Conservation (phyloP, 192 early-diverging fungal species). For the Coemansia sp. region DNA sequence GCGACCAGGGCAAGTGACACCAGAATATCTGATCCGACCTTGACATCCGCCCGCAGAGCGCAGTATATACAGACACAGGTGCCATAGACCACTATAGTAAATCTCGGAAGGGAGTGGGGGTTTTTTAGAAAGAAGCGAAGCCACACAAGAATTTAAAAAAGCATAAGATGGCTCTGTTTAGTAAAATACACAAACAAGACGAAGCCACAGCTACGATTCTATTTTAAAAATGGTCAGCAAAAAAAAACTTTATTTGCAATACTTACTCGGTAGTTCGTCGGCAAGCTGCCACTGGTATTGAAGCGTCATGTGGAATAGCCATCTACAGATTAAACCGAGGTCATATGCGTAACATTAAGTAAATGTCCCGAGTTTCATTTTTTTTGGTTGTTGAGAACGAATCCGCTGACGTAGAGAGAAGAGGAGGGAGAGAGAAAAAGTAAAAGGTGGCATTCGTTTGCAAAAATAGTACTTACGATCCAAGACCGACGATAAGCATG, state of each 20-base stretch:
- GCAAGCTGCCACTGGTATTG: constrained; percentile 69
- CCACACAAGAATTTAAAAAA: too few species aligned
- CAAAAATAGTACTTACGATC: constrained; percentile 59
- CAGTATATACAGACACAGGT: constrained; percentile 58
- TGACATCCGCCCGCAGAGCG: constrained; percentile 54
- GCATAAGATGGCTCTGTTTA: too few species aligned
- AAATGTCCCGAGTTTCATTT: neutral
- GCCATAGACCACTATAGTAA: constrained; percentile 59
- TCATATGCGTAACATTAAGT: neutral
- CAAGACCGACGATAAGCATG: constrained; percentile 67
- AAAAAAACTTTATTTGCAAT: neutral
- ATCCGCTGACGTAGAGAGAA: neutral
- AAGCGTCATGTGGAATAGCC: constrained; percentile 78
- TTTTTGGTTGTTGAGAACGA: neutral
- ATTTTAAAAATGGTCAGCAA: neutral
- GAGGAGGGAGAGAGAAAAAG: constrained; percentile 2
- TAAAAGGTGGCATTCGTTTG: too few species aligned
- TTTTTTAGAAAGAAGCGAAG: too few species aligned
- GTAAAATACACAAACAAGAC: neutral
- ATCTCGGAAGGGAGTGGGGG: too few species aligned
- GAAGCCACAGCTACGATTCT: neutral
- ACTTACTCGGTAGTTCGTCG: constrained; percentile 77
- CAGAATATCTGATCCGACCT: constrained; percentile 37
- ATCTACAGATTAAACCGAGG: constrained; percentile 33
- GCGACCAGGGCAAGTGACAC: constrained; percentile 55